Conservation (phyloP, 2,329 filamentous ascomycete genomes). For the Colletotrichum salicis region DNA sequence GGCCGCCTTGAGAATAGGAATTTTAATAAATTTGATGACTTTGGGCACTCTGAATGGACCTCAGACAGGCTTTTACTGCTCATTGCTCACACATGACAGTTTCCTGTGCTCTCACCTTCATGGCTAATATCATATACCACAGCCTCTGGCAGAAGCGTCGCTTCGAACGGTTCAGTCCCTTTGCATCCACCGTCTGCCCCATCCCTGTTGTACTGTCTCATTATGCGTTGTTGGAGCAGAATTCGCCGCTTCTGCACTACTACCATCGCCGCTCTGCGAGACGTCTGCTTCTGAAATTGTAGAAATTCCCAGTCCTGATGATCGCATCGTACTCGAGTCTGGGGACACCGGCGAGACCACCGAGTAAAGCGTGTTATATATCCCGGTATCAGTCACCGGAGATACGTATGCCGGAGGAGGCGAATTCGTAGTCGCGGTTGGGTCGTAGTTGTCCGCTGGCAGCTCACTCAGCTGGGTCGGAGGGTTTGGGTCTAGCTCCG, state of each 20-base stretch:
- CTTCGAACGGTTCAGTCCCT: neutral
- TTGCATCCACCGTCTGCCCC: constrained; percentile 16
- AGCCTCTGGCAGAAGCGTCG: neutral
- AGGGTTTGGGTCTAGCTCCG: constrained; percentile 16
- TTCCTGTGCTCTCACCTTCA: no score
- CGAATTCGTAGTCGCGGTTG: neutral
- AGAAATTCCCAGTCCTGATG: neutral
- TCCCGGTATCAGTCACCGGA: neutral
- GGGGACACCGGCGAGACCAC: constrained; percentile 26
- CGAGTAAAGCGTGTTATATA: constrained; percentile 8
- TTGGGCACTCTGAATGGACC: no score
- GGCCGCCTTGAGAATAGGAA: no score
- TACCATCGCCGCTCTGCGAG: neutral
- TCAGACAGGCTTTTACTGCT: no score
- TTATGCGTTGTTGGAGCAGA: neutral
- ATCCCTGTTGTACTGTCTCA: constrained; percentile 1
- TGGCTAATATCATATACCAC: no score
- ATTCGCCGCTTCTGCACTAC: neutral
- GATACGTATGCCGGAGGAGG: constrained; percentile 27
- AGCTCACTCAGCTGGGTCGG: constrained; percentile 19
- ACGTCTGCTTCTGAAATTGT: neutral
- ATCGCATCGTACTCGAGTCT: neutral
- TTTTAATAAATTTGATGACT: no score
- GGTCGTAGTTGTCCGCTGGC: constrained; percentile 25
- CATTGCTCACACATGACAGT: no score